Conservation (phyloP, 106 monocot genomes). For the Apostasia ramifera region DNA sequence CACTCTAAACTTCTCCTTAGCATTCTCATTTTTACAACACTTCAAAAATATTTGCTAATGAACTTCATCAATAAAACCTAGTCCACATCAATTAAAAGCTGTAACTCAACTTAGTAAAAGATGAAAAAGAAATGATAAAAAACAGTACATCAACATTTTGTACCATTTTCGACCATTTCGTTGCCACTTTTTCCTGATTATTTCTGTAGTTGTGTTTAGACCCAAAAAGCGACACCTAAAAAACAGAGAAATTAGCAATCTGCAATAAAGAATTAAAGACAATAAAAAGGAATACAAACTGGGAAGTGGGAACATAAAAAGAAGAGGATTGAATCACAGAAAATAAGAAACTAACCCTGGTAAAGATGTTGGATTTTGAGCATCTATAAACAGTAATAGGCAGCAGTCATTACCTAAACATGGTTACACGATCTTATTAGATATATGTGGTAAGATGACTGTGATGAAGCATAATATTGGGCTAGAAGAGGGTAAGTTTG, state of each 20-base stretch:
- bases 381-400: constrained; percentile 26
- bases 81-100: too few relatives aligned
- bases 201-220: constrained; percentile 16
- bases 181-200: constrained; percentile 37
- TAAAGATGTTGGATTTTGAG: constrained; percentile 23
- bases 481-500: not conserved
- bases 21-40: too few relatives aligned
- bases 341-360: constrained; percentile 34
- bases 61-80: not conserved
- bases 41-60: not conserved
- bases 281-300: not conserved
- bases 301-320: not conserved
- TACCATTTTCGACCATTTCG: constrained; percentile 49
- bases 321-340: not conserved
- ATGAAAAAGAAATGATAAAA: not conserved
- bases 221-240: constrained; percentile 45
- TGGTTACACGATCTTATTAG: not conserved
- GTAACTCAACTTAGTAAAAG: not conserved
- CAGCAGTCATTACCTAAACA: constrained; percentile 35
- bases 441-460: not conserved
- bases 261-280: not conserved
- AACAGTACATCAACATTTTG: not conserved
- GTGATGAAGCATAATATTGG: not conserved
- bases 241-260: not conserved
- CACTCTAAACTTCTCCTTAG: too few relatives aligned